These are phyloP conservation scores for Podospora tetraspora DNA, from an alignment of 495 filamentous ascomycete species.

Conservation along the genomic window DNA sequence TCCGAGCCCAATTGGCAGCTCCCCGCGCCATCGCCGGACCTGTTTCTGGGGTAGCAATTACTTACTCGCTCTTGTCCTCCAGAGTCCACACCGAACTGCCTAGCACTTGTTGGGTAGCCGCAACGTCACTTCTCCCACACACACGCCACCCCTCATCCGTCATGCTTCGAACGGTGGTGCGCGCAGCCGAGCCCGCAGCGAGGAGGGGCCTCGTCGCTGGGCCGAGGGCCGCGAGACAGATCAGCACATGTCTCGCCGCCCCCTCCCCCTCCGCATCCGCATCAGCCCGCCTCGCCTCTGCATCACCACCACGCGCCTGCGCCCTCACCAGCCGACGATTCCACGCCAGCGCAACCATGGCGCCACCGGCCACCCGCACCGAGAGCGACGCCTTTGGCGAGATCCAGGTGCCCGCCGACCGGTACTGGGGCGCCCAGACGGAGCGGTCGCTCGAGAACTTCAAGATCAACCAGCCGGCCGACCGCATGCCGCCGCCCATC, in stretches of 20 bases:
- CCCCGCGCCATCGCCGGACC: background rate
- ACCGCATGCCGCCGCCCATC: constrained; percentile 93
- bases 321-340: constrained; percentile 33
- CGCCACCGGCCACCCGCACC: constrained; percentile 57
- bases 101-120: background rate
- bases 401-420: constrained; percentile 83
- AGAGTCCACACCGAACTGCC: background rate
- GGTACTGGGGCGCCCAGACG: constrained; percentile 99
- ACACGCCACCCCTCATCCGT: constrained; percentile 1
- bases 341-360: constrained; percentile 45
- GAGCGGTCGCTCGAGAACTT: constrained; percentile 97
- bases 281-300: constrained; percentile 1
- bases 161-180: constrained; percentile 45
- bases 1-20: constrained; percentile 3
- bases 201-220: constrained; percentile 29
- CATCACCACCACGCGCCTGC: constrained; percentile 11
- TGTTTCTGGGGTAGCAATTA: constrained; percentile 4
- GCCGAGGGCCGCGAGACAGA: constrained; percentile 37
- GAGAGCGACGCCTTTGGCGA: constrained; percentile 98
- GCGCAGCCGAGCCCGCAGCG: constrained; percentile 35
- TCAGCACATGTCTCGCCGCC: constrained; percentile 37
- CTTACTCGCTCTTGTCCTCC: background rate
- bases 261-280: constrained; percentile 21
- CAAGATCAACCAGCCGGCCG: constrained; percentile 97
- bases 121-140: background rate